A percentile compares a stretch with the other conserved stretches of the same genome.
Conservation (phyloP, 768 basidiomycete species). For the Amanita muscaria region DNA sequence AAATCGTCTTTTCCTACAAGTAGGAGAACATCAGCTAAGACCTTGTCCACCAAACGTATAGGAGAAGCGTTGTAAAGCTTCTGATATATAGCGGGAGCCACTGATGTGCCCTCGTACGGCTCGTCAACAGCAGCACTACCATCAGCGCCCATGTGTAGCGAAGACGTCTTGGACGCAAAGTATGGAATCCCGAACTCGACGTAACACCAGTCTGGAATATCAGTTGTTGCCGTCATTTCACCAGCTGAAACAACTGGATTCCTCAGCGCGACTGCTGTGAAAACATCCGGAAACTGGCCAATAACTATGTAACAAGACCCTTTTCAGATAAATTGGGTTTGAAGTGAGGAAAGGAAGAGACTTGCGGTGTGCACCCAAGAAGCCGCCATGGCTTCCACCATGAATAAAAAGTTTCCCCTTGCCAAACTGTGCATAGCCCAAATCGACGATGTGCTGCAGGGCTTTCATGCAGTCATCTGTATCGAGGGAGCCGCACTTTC, state of each 20-base stretch:
- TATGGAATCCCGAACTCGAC: slow-evolving; percentile 38
- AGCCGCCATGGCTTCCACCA: slow-evolving; percentile 71
- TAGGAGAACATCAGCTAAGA: slow-evolving; percentile 46
- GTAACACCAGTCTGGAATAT: slow-evolving; percentile 67
- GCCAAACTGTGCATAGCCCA: slow-evolving; percentile 40
- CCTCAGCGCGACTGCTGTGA: slow-evolving; percentile 52
- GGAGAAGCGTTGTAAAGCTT: slow-evolving; percentile 45
- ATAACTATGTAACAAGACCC: no score
- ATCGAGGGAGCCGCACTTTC: slow-evolving; percentile 55
- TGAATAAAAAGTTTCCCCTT: slow-evolving; percentile 44
- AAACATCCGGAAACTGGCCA: slow-evolving; percentile 51
- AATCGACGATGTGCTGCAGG: slow-evolving; percentile 37
- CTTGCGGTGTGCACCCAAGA: slow-evolving; percentile 50
- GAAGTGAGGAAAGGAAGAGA: slow-evolving; percentile 7
- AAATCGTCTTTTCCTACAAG: slow-evolving; percentile 53
- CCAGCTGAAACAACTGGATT: slow-evolving; percentile 65
- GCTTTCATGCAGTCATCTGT: slow-evolving; percentile 56
- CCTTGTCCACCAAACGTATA: slow-evolving; percentile 40
- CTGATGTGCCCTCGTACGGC: no score
- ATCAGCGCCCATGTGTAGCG: no score
- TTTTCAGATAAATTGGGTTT: no score
- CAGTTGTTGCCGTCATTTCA: slow-evolving; percentile 43
- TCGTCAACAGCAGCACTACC: no score
- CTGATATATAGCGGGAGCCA: slow-evolving; percentile 37
- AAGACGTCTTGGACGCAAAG: slow-evolving; percentile 15